Evolutionary conservation across 495 filamentous ascomycete species (phyloP).

Genomic region (Cercophora samala): DNA sequence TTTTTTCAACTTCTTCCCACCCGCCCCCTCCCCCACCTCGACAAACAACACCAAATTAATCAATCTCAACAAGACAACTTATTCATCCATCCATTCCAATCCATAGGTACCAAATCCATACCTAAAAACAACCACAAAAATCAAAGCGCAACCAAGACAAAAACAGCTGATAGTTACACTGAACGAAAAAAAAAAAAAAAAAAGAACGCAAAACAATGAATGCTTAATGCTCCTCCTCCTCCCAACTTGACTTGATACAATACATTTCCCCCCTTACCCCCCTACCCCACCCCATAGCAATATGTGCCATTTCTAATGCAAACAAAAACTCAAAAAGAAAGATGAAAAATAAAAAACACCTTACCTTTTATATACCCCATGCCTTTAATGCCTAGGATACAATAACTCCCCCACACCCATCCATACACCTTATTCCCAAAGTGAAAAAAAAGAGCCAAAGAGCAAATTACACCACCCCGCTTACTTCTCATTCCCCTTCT

Average conservation of each 20-base stretch:
- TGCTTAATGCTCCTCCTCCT: conserved; percentile 15
- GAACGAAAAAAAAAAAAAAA: conserved; percentile 4
- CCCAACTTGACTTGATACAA: neutral
- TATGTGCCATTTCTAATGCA: conserved; percentile 16
- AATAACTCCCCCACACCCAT: neutral
- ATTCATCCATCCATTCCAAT: neutral
- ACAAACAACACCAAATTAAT: neutral
- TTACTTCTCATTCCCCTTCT: conserved; percentile 40
- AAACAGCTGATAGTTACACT: neutral
- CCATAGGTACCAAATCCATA: neutral
- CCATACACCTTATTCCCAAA: neutral
- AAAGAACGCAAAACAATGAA: conserved; percentile 17
- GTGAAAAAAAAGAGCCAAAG: neutral
- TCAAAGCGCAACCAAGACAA: too few relatives aligned
- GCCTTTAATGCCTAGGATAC: neutral
- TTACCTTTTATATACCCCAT: conserved; percentile 21
- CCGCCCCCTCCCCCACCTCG: too few relatives aligned
- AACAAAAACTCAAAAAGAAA: conserved; percentile 10
- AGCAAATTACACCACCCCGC: neutral
- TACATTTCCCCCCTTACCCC: neutral
- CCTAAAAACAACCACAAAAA: neutral
- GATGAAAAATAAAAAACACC: conserved; percentile 9
- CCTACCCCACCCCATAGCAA: neutral
- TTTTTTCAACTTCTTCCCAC: neutral
- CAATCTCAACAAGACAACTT: neutral